phyloP scores from a whole-genome alignment of 805 yeast species.

The Saccharomycopsis selenospora region DNA sequence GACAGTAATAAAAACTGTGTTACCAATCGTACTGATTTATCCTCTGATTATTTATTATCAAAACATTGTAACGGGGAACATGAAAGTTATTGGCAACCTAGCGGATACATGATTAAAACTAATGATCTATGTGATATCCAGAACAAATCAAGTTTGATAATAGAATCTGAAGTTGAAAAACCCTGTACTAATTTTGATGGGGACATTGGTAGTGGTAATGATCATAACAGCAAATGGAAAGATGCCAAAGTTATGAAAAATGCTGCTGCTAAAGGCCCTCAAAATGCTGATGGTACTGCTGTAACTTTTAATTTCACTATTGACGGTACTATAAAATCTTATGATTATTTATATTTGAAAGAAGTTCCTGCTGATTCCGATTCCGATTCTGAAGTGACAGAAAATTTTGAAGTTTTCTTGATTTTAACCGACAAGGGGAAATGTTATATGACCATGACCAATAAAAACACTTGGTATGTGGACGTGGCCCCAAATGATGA shows the following conservation, averaged over 20 bases:
- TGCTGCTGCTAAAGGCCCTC: neutral
- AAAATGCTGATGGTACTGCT: neutral
- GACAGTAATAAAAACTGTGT: slow-evolving; percentile 40
- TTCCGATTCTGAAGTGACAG: slow-evolving; percentile 33
- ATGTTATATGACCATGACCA: neutral
- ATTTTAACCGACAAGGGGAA: neutral
- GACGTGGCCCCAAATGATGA: slow-evolving; percentile 1
- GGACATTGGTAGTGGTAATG: slow-evolving; percentile 9
- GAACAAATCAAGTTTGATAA: slow-evolving; percentile 2
- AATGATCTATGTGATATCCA: slow-evolving; percentile 36
- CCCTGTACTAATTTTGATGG: slow-evolving; percentile 10
- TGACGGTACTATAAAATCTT: slow-evolving; percentile 2
- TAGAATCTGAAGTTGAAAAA: slow-evolving; percentile 10
- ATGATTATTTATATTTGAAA: neutral
- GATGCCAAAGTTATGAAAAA: neutral
- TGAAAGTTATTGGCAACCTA: slow-evolving; percentile 11
- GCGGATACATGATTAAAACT: slow-evolving; percentile 33
- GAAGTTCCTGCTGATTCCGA: neutral
- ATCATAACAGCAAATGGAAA: slow-evolving; percentile 11
- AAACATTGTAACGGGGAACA: slow-evolving; percentile 17
- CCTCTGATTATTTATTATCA: neutral
- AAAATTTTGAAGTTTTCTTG: slow-evolving; percentile 45
- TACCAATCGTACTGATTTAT: slow-evolving; percentile 24
- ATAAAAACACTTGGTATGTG: neutral
- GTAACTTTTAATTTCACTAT: neutral